phyloP scores from a whole-genome alignment of 2,329 filamentous ascomycete genomes.

The Paecilomyces formosus region DNA sequence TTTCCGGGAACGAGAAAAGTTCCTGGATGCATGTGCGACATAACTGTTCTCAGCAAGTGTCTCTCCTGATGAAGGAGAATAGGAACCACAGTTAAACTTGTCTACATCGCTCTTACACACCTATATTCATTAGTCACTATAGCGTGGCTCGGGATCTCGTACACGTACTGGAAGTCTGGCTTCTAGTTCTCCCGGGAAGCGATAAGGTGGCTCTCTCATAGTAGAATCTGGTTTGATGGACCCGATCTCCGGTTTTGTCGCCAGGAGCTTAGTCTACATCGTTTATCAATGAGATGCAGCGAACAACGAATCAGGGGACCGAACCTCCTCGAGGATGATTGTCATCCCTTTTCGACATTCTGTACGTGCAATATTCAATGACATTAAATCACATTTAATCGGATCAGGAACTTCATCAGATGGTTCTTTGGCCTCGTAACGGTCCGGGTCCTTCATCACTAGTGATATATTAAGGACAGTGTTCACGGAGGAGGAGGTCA shows the following conservation, averaged over 20 bases:
- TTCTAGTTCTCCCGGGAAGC: constrained; percentile 4
- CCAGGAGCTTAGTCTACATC: constrained; percentile 6
- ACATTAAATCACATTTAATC: constrained; percentile 2
- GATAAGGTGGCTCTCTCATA: constrained; percentile 4
- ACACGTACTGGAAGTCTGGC: constrained; percentile 5
- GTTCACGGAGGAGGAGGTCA: neutral
- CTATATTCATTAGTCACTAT: neutral
- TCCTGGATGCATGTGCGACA: neutral
- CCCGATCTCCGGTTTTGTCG: constrained; percentile 5
- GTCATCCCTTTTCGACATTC: constrained; percentile 9
- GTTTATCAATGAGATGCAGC: neutral
- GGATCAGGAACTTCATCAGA: constrained; percentile 2
- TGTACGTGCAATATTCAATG: constrained; percentile 5
- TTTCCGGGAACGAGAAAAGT: neutral
- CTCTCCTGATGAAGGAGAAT: neutral
- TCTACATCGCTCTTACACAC: neutral
- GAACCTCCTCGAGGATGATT: constrained; percentile 7
- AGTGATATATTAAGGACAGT: neutral
- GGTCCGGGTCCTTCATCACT: constrained; percentile 6
- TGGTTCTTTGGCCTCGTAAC: constrained; percentile 2
- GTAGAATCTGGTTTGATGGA: constrained; percentile 2
- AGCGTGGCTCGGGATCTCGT: neutral
- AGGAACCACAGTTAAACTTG: neutral
- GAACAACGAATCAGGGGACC: neutral
- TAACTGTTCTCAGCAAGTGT: neutral